Base-by-base conservation (phyloP, 352 stramenopile genomes). In the Aphanomyces euteiches region DNA sequence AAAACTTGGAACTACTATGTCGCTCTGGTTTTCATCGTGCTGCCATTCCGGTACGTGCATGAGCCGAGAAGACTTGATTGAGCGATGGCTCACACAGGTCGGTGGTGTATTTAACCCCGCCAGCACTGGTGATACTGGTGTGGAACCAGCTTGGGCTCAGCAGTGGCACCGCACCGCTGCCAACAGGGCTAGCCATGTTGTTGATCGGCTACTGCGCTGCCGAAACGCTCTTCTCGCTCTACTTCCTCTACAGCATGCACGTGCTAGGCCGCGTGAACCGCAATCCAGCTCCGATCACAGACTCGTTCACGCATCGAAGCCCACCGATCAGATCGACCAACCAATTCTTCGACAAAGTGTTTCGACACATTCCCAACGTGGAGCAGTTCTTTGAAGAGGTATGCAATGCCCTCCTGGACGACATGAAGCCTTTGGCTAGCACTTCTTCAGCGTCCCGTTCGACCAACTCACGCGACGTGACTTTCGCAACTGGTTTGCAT, bases 201-300 rank as follows among this genome's bases (percentile, higher is more conserved):
- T 7, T 19, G 6, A 39, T 61, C 17, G 15, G 39, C 21, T 61
- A 61, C 54, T 61, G 54, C 36, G 54, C 54, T 12, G 39, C 54
- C 28, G 54, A 61, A 61, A 61, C 54, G 34, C 17, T 61, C 54
- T 61, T 61, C 28, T 45, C 54, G 6, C 15, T 61, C 7, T 41
- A 61, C 54, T 61, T 40, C 21, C 28, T 28, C 28, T 28, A 28
- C 28, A 28, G 28, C 28, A 28, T 37, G 19, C 54, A 7, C 7
- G 1, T n/a, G 12, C 17, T n/a, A 61, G 43, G 7, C 7, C 7
- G 10, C 12, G 37, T 37, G 39, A 7, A 12, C 5, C 17, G 8
- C 19, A 61, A 28, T 13, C 28, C 19, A 40, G 15, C 19, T 13
- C 19, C 28, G 15, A 7, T 37, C 54, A 13, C 54, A 28, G 37